Percentiles rank a stretch among this genome's conserved stretches.
phyloP scores from a whole-genome alignment of 164 flowering plant genomes.

The Protea cynaroides region DNA sequence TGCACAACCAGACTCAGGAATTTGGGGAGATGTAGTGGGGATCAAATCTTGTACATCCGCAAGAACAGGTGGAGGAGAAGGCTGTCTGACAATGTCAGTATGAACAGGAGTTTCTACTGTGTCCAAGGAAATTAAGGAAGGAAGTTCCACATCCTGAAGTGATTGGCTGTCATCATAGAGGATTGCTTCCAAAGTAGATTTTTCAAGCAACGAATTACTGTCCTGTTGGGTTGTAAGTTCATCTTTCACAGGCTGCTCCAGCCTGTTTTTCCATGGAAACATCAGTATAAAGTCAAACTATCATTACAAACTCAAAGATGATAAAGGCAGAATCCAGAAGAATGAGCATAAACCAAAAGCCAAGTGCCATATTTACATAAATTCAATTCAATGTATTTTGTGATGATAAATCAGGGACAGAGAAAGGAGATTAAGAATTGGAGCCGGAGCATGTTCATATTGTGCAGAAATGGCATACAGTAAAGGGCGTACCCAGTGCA shows the following conservation, averaged over 20 bases:
- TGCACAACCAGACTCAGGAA: conserved; percentile 30
- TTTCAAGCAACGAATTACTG: conserved; percentile 24
- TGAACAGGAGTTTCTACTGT: conserved; percentile 32
- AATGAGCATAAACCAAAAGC: no score
- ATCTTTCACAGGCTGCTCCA: conserved; percentile 33
- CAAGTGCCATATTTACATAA: no score
- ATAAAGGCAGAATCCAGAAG: no score
- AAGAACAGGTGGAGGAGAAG: conserved; percentile 92
- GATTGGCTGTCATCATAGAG: conserved; percentile 29
- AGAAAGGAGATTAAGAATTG: no score
- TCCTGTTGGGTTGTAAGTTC: conserved; percentile 14
- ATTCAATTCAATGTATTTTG: no score
- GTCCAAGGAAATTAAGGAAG: conserved; percentile 59
- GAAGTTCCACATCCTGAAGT: conserved; percentile 35
- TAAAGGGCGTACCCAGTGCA: no score
- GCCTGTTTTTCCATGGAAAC: conserved; percentile 27
- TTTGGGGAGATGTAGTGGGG: conserved; percentile 42
- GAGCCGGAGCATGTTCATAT: no score
- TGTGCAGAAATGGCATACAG: no score
- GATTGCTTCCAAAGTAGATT: conserved; percentile 26
- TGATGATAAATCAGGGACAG: no score
- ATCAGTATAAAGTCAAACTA: neutral
- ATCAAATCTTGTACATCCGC: conserved; percentile 85
- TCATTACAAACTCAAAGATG: no score
- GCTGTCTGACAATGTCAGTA: conserved; percentile 56